Evolutionary conservation across 2,329 filamentous ascomycete species (phyloP).

Genomic region (Onygenales sp.): DNA sequence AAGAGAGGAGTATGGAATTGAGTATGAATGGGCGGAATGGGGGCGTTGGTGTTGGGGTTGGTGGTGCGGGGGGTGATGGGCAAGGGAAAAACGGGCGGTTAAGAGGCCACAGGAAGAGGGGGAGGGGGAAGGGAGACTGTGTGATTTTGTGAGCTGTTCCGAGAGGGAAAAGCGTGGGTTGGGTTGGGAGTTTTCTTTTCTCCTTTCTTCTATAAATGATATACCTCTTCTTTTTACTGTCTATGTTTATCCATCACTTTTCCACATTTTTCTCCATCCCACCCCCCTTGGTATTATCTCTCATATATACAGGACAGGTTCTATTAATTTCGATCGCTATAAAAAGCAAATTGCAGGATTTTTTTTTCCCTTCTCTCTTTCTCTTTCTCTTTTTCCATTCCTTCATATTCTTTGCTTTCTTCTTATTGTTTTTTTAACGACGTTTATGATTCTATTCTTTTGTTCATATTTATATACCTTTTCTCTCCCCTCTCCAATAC

Average conservation of each 20-base stretch:
- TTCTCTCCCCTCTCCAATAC: background rate
- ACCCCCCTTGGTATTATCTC: background rate
- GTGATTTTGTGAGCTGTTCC: slow-evolving; percentile 15
- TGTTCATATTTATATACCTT: background rate
- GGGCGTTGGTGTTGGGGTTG: slow-evolving; percentile 13
- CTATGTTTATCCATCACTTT: background rate
- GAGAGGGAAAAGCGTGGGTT: background rate
- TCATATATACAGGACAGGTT: background rate
- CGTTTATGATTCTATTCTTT: background rate
- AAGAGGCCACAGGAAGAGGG: slow-evolving; percentile 19
- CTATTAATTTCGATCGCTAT: background rate
- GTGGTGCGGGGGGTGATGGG: slow-evolving; percentile 26
- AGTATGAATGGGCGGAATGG: background rate
- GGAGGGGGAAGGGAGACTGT: slow-evolving; percentile 22
- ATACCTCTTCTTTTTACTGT: background rate
- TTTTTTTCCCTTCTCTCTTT: slow-evolving; percentile 11
- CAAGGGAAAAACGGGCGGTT: slow-evolving; percentile 25
- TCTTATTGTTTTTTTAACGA: background rate
- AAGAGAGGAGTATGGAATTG: slow-evolving; percentile 22
- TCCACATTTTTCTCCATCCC: background rate
- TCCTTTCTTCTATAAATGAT: background rate
- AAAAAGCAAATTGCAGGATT: slow-evolving; percentile 2
- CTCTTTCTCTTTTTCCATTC: slow-evolving; percentile 13
- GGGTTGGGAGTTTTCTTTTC: background rate
- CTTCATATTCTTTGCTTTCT: slow-evolving; percentile 1